Base-by-base conservation (phyloP, 345 rosid species). In the Moricandia moricandioides region DNA sequence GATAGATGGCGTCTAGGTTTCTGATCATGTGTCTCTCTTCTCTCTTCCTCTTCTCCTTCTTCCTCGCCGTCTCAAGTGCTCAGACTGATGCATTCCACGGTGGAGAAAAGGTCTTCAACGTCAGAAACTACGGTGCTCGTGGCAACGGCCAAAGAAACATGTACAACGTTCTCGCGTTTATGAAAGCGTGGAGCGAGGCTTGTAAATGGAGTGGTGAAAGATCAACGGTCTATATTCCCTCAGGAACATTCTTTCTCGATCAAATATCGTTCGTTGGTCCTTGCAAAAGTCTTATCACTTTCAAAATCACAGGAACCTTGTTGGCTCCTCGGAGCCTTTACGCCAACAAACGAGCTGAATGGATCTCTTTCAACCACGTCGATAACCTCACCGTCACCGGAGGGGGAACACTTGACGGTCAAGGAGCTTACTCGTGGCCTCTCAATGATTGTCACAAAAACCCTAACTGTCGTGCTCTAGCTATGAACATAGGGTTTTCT, bases 41-140 rank as follows among this genome's bases (percentile, higher is more conserved):
- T 40, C 70, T 76, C 71, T 56, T 57, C 60, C 59, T 63, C 66
- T 56, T 57, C 54, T 71, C 18, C 72, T 65, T 71, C 71, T 18
- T 49, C 62, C 60, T 70, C 26, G 69, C 64, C 35, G 77, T 40
- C 51, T 21, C 75, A 49, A 55, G 62, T 11, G 5, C 70, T 35
- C 45, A 59, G 1, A 3, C 52, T 3, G 17, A 37, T 24, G 24
- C 24, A 13, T 29, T 62, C 9, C 8, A 55, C 58, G 31, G 12
- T 18, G 6, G 10, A n/a, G 4, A 2, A 17, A 74, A 65, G 31
- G 18, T 70, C 6, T 80, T 80, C 16, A 77, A 80, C 58, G 77
- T 80, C 16, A 69, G 80, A 80, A 30, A 30, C 35, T 80, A 71
- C 61, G 80, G 83, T 60, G 83, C 83, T 62, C 47, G 43, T 3